phyloP scores from a whole-genome alignment of 805 yeast genomes.

The Peterozyma xylosa region DNA sequence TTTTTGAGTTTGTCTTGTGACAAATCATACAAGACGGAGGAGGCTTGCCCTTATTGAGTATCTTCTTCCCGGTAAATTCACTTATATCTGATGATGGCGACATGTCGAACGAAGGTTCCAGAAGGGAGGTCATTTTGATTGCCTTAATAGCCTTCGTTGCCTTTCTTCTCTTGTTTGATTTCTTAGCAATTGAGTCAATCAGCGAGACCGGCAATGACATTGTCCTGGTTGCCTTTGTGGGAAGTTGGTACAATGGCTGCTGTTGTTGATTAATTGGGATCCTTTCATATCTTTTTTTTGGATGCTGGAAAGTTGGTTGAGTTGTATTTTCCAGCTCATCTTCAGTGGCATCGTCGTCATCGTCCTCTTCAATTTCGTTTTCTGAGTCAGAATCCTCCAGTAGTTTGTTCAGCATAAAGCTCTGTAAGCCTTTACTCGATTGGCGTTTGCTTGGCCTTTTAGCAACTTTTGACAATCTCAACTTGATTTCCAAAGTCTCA shows the following conservation, averaged over 20 bases:
- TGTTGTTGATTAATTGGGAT: neutral
- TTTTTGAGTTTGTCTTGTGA: conserved; percentile 6
- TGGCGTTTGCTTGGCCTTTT: conserved; percentile 16
- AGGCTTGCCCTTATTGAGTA: neutral
- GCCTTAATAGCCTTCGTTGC: neutral
- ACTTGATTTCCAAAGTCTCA: conserved; percentile 49
- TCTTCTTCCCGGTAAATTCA: no score
- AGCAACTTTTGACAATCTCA: conserved; percentile 29
- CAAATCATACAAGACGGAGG: conserved; percentile 6
- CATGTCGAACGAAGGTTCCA: neutral
- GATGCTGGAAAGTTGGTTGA: neutral
- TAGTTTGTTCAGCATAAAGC: conserved; percentile 7
- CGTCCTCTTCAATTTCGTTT: conserved; percentile 17
- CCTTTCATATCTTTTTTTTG: conserved; percentile 6
- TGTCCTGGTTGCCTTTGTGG: conserved; percentile 5
- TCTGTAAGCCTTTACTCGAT: conserved; percentile 23
- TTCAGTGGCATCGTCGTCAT: conserved; percentile 2
- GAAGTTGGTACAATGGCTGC: neutral
- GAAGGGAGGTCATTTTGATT: conserved; percentile 3
- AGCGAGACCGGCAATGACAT: conserved; percentile 4
- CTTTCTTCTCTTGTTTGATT: neutral
- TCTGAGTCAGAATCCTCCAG: conserved; percentile 7
- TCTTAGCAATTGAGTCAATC: neutral
- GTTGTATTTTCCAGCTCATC: conserved; percentile 3
- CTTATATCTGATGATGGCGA: no score